Percentiles rank a stretch among this genome's conserved stretches.
phyloP scores from a whole-genome alignment of 768 basidiomycete species.

The Collybia mongolica region DNA sequence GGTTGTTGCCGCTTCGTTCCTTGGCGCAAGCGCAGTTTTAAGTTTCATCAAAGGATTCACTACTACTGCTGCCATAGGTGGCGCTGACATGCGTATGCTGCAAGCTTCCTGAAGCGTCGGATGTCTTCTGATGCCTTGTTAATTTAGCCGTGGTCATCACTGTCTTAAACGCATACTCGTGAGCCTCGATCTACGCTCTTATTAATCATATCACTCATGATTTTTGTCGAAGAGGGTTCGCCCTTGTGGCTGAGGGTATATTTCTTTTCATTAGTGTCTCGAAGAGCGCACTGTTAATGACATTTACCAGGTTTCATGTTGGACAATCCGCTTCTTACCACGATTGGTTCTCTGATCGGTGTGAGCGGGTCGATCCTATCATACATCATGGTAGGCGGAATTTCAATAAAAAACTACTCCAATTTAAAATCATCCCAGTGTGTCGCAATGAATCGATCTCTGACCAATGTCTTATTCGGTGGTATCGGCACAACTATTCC shows the following conservation, averaged over 20 bases:
- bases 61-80: constrained; percentile 88
- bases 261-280: background rate
- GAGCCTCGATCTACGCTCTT: constrained; percentile 12
- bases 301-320: constrained; percentile 71
- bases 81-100: constrained; percentile 87
- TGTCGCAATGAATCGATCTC: constrained; percentile 88
- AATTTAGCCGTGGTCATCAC: constrained; percentile 82
- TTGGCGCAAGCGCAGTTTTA: constrained; percentile 68
- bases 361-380: constrained; percentile 90
- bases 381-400: constrained; percentile 77
- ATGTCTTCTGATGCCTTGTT: constrained; percentile 5
- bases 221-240: constrained; percentile 56
- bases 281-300: no score
- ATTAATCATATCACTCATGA: background rate
- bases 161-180: constrained; percentile 87
- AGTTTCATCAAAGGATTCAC: constrained; percentile 88
- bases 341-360: constrained; percentile 84
- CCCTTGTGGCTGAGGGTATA: constrained; percentile 82
- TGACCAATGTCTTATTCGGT: constrained; percentile 85
- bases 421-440: constrained; percentile 47
- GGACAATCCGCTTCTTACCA: constrained; percentile 80
- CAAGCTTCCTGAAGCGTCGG: background rate
- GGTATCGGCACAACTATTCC: constrained; percentile 66
- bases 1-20: constrained; percentile 72
- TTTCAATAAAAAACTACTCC: background rate